These are phyloP conservation scores for Neurospora sp. DNA, from an alignment of 495 filamentous ascomycete species.

Conservation along the genomic window DNA sequence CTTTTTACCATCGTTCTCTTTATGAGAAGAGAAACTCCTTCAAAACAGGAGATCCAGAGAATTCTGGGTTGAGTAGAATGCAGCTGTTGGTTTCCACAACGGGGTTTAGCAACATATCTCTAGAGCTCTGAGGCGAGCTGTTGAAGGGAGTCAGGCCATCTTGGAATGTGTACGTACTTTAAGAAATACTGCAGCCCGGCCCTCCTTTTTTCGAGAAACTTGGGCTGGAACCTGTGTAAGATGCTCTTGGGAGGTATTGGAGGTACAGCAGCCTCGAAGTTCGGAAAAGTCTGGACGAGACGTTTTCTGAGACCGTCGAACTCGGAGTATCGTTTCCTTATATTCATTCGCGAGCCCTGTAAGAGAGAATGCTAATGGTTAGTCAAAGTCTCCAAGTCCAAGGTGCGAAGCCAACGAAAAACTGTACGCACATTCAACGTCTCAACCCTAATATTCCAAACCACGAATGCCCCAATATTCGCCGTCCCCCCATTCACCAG, in stretches of 20 bases:
- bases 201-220: conserved; percentile 43
- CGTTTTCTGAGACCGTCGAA: conserved; percentile 42
- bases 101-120: not conserved
- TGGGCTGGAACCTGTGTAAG: conserved; percentile 41
- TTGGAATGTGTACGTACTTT: conserved; percentile 28
- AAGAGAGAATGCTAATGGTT: not conserved
- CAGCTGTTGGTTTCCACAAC: conserved; percentile 26
- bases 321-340: conserved; percentile 50
- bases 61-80: conserved; percentile 48
- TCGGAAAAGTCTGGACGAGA: conserved; percentile 43
- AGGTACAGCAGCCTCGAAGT: conserved; percentile 45
- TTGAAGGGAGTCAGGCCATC: not conserved
- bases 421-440: conserved; percentile 32
- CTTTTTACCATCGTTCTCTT: conserved; percentile 4
- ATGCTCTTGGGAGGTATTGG: conserved; percentile 46
- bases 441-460: conserved; percentile 46
- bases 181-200: conserved; percentile 47
- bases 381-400: not conserved
- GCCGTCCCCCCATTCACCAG: conserved; percentile 40
- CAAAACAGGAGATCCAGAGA: conserved; percentile 44
- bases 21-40: conserved; percentile 49
- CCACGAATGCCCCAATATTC: conserved; percentile 47
- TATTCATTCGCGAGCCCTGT: conserved; percentile 43
- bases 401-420: no score
- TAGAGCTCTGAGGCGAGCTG: not conserved